These are phyloP conservation scores for Brachypodium distachyon DNA, from an alignment of 202 grass and related monocot genomes.

Conservation along the genomic window DNA sequence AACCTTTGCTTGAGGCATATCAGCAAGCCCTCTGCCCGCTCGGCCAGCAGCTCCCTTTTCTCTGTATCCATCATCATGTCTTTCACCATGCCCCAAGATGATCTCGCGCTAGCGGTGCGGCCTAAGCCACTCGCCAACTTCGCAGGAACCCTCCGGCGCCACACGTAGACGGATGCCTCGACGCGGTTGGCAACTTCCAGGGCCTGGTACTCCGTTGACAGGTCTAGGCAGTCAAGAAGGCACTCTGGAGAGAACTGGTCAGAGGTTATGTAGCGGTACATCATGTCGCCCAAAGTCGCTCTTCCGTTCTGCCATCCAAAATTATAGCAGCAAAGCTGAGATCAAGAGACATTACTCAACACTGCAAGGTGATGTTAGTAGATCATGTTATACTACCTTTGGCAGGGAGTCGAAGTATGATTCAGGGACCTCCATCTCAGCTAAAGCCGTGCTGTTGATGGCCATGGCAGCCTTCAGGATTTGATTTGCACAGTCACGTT, in stretches of 20 bases:
- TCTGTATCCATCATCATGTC: slow-evolving; percentile 68
- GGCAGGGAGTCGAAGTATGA: slow-evolving; percentile 71
- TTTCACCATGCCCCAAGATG: slow-evolving; percentile 79
- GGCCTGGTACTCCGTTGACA: slow-evolving; percentile 84
- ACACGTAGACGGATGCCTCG: slow-evolving; percentile 71
- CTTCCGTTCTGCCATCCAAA: slow-evolving; percentile 54
- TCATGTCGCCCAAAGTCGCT: slow-evolving; percentile 64
- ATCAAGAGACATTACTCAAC: neutral
- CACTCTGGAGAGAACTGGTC: slow-evolving; percentile 84
- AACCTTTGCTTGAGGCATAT: slow-evolving; percentile 96
- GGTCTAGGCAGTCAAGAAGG: slow-evolving; percentile 73
- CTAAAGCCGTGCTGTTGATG: slow-evolving; percentile 78
- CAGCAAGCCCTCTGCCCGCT: slow-evolving; percentile 62
- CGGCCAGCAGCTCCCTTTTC: slow-evolving; percentile 64
- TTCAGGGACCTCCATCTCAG: slow-evolving; percentile 86
- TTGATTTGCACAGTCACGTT: slow-evolving; percentile 72
- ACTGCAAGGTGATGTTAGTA: neutral
- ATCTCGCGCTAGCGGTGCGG: slow-evolving; percentile 36
- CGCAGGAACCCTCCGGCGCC: slow-evolving; percentile 39
- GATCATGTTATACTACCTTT: slow-evolving; percentile 55
- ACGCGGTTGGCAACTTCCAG: slow-evolving; percentile 69
- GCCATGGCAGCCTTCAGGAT: slow-evolving; percentile 89
- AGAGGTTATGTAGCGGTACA: slow-evolving; percentile 65
- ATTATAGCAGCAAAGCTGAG: neutral
- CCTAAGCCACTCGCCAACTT: slow-evolving; percentile 36